Evolutionary conservation across 1,284 basidiomycete genomes (phyloP).

Genomic region (Rhodotorula sp.): DNA sequence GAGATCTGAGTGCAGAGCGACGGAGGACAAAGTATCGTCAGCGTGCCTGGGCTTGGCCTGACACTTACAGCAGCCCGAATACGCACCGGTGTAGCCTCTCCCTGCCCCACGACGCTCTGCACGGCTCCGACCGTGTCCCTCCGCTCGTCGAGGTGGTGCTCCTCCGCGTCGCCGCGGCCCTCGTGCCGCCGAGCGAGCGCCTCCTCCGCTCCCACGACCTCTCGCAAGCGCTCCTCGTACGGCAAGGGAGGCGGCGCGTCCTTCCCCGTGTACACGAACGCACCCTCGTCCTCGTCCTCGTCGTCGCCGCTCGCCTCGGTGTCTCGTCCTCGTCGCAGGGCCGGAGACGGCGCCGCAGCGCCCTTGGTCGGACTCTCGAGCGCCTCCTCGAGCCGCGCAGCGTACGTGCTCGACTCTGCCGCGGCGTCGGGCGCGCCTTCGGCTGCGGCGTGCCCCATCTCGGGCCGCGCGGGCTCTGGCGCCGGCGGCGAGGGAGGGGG

Average conservation of each 20-base stretch:
- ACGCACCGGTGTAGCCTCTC: neutral
- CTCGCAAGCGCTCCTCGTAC: slow-evolving; percentile 14
- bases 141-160: neutral
- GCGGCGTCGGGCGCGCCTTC: neutral
- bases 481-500: no score
- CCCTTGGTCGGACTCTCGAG: neutral
- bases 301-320: neutral
- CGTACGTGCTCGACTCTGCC: neutral
- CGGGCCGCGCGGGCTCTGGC: no score
- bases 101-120: neutral
- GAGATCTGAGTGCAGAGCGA: slow-evolving; percentile 9
- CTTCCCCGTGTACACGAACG: slow-evolving; percentile 38
- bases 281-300: slow-evolving; percentile 29
- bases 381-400: neutral
- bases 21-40: neutral
- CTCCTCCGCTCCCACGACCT: neutral
- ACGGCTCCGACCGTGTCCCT: neutral
- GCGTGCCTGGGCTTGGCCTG: neutral
- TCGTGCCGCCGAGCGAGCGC: neutral
- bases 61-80: fast-evolving
- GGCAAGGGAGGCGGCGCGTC: slow-evolving; percentile 7
- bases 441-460: no score
- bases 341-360: neutral
- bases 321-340: neutral
- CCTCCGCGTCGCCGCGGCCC: neutral